Base-by-base conservation (phyloP, 108 stramenopile species). In the Conticribra guillardii region DNA sequence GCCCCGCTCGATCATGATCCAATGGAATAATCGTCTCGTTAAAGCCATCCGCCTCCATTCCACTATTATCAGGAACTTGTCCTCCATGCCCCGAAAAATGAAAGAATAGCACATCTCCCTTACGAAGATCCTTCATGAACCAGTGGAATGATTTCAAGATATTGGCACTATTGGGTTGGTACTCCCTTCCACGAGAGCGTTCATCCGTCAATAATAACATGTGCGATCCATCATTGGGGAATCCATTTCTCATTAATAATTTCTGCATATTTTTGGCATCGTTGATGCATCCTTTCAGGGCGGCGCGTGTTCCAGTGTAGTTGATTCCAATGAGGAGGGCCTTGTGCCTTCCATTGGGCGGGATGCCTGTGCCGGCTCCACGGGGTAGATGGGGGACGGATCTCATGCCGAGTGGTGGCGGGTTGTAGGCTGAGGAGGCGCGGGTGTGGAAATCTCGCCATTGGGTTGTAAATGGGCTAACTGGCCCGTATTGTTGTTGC, bases 11-110 rank as follows among this genome's bases (percentile, higher is more conserved):
- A 30, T 44, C 26, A 60, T 86, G 91, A 74, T 96, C 96, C 8
- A 95, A 60, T 21, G 94, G 94, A 2, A 91, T 73, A 29, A 96
- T 49, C 15, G 93, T 91, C 71, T 96, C 96, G 70, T 97, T 94
- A 48, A 78, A 89, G 11, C 88, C 88, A 81, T 89, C 92, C 30
- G 76, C 58, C 60, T 90, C 92, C 56, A 88, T 81, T 2, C 88
- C 86, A 18, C 82, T 51, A 18, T 66, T 69, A 63, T 94, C 89
- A 4, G 74, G 67, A 1, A 88, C 60, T 49, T 88, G 82, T 9
- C 87, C 89, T 1, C 96, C 96, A 56, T 92, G 91, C 24, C 90
- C 85, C 15, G 66, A 68, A 52, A 76, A 81, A 37, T 81, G 80
- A 15, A 75, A 76, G 50, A 73, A 73, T 7, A 81, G 30, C 0